Conservation (phyloP, 2,329 filamentous ascomycete species). For the Microsporum ferrugineum region DNA sequence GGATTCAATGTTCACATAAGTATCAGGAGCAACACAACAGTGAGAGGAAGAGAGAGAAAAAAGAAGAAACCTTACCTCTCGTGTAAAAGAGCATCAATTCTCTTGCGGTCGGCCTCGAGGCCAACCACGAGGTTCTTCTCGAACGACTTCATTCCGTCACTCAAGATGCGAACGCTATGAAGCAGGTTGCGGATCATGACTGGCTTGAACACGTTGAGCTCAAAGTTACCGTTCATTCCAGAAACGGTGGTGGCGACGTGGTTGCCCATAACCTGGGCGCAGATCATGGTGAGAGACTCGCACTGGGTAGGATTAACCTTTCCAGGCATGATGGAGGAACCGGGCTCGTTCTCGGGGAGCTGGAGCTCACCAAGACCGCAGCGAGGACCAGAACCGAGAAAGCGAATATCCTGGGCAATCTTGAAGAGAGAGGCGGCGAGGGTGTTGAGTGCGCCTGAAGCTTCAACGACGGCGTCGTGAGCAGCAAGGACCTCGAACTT, state of each 20-base stretch:
- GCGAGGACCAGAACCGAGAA: slow-evolving; percentile 88
- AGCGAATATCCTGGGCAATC: slow-evolving; percentile 95
- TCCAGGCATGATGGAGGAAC: slow-evolving; percentile 96
- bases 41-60: slow-evolving; percentile 21
- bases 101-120: slow-evolving; percentile 83
- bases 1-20: slow-evolving; percentile 6
- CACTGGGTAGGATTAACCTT: slow-evolving; percentile 99
- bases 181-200: slow-evolving; percentile 90
- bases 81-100: slow-evolving; percentile 80
- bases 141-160: slow-evolving; percentile 90
- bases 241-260: slow-evolving; percentile 85
- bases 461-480: slow-evolving; percentile 92
- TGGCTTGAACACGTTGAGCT: slow-evolving; percentile 98
- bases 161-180: slow-evolving; percentile 76
- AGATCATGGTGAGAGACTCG: slow-evolving; percentile 95
- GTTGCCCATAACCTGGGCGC: slow-evolving; percentile 96
- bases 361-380: slow-evolving; percentile 89
- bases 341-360: slow-evolving; percentile 95
- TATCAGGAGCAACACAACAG: neutral
- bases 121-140: slow-evolving; percentile 85
- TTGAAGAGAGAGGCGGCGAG: slow-evolving; percentile 86
- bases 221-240: slow-evolving; percentile 96
- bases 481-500: slow-evolving; percentile 97
- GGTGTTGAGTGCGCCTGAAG: slow-evolving; percentile 85
- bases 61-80: slow-evolving; percentile 60